Evolutionary conservation across 139 green algal genomes (phyloP).

Genomic region (Gonium pectorale): DNA sequence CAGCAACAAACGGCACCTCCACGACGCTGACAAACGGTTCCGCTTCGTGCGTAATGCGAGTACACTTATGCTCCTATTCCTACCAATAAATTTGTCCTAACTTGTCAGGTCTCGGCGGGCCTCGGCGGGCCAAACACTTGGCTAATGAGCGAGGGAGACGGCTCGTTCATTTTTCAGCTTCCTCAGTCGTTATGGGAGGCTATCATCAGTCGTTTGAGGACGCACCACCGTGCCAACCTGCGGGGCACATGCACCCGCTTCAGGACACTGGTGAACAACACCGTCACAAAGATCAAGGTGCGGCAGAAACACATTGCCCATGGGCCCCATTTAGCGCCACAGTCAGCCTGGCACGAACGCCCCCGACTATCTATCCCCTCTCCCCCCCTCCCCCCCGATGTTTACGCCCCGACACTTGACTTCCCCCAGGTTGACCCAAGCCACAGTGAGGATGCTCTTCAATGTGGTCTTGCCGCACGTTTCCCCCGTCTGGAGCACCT

Average conservation of each 20-base stretch:
- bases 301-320: neutral
- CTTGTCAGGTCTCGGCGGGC: too few species aligned
- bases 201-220: neutral
- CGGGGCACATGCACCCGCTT: neutral
- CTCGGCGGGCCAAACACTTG: too few species aligned
- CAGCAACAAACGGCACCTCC: too few species aligned
- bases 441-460: constrained; percentile 28
- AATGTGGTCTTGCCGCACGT: constrained; percentile 8
- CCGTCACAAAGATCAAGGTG: constrained; percentile 36
- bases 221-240: neutral
- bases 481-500: constrained; percentile 31
- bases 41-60: too few species aligned
- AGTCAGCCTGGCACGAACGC: too few species aligned
- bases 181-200: neutral
- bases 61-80: too few species aligned
- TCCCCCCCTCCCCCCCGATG: neutral
- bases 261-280: constrained; percentile 6
- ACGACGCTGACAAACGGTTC: too few species aligned
- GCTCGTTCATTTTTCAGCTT: neutral
- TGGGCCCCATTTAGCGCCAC: too few species aligned
- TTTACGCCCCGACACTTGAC: too few species aligned
- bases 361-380: too few species aligned
- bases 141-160: too few species aligned
- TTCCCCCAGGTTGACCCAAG: constrained; percentile 29
- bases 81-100: too few species aligned